Percentiles rank a stretch among this genome's conserved stretches.
These are phyloP conservation scores for Solanum bulbocastanum DNA, from an alignment of 257 asterid species.

Conservation along the genomic window DNA sequence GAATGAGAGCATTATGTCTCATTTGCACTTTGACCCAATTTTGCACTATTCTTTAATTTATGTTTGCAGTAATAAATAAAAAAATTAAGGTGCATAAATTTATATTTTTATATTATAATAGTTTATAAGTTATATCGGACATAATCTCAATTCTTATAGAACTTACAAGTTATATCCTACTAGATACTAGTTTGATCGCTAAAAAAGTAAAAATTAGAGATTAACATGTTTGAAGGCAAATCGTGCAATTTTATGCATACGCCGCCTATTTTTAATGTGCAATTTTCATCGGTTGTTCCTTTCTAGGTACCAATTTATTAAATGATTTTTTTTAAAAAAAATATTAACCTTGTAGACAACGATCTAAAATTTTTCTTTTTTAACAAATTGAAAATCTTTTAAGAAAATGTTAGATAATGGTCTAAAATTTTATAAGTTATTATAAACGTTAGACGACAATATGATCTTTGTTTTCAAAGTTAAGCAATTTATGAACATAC, in stretches of 20 bases:
- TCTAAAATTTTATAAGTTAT: neutral
- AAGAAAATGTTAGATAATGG: neutral
- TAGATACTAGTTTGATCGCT: neutral
- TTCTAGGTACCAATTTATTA: neutral
- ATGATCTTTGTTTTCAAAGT: neutral
- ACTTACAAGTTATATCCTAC: no score
- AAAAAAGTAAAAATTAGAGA: neutral
- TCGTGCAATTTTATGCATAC: neutral
- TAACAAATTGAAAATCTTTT: no score
- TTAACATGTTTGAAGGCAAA: rapidly evolving
- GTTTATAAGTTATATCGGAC: neutral
- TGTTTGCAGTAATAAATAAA: neutral
- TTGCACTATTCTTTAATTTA: neutral
- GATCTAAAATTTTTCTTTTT: no score
- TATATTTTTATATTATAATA: neutral
- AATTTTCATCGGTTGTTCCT: neutral
- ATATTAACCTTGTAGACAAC: neutral
- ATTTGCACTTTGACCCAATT: neutral
- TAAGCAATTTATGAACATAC: neutral
- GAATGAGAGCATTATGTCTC: neutral
- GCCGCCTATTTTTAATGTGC: neutral
- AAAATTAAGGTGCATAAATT: neutral
- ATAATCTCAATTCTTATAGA: neutral
- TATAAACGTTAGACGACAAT: neutral
- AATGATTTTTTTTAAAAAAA: neutral